These are phyloP conservation scores for Pulveroboletus frians DNA, from an alignment of 768 basidiomycete species.

Conservation along the genomic window DNA sequence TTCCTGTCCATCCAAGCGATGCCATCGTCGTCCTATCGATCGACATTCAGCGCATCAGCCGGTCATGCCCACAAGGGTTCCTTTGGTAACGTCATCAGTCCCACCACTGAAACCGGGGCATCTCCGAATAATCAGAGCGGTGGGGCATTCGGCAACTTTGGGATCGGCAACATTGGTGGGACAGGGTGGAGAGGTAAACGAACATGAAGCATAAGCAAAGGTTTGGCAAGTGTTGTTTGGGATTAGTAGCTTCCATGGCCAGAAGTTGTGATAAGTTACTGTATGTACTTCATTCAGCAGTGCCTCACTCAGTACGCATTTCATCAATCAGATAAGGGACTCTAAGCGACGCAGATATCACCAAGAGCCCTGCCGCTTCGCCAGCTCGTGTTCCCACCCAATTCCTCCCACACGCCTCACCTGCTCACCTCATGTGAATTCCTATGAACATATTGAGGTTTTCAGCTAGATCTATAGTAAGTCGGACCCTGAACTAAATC, in stretches of 20 bases:
- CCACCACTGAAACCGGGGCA: conserved; percentile 22
- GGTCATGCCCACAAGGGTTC: conserved; percentile 21
- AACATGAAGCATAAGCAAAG: not conserved
- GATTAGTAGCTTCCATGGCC: not conserved
- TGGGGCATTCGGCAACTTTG: conserved; percentile 47
- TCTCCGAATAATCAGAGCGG: conserved; percentile 27
- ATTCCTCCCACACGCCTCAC: not conserved
- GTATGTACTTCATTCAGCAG: conserved; percentile 11
- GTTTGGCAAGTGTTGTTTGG: not conserved
- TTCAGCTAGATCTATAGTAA: not conserved
- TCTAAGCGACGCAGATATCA: not conserved
- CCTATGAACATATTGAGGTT: not conserved
- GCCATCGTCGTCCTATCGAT: conserved; percentile 61
- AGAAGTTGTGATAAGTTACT: conserved; percentile 7
- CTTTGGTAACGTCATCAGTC: conserved; percentile 14
- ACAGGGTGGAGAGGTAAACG: not conserved
- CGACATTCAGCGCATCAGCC: conserved; percentile 49
- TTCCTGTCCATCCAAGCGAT: conserved; percentile 75
- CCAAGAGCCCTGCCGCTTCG: too few species aligned
- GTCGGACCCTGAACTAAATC: not conserved
- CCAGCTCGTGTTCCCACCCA: not conserved
- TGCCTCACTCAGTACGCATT: conserved; percentile 7
- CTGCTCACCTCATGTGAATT: not conserved
- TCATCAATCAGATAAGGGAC: not conserved
- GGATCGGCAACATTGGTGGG: conserved; percentile 35